A percentile compares a stretch with the other conserved stretches of the same genome.
Evolutionary conservation across 306 rosid species (phyloP).

Genomic region (Myrica gale): DNA sequence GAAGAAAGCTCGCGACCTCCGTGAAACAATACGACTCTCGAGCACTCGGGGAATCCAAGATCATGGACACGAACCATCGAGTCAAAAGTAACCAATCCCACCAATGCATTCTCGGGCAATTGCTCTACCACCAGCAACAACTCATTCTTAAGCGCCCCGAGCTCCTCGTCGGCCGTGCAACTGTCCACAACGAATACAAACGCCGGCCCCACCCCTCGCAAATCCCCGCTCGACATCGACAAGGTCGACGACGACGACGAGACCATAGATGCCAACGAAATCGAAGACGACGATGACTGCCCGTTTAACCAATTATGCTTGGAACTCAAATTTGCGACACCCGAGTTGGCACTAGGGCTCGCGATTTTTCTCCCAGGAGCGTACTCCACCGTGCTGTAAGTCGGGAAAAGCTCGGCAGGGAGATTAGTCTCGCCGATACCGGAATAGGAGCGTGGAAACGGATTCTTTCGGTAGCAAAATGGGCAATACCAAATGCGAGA

Average conservation of each 20-base stretch:
- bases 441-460: conserved; percentile 68
- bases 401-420: conserved; percentile 91
- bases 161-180: conserved; percentile 51
- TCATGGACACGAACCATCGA: conserved; percentile 76
- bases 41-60: conserved; percentile 58
- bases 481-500: conserved; percentile 92
- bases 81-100: conserved; percentile 66
- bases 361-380: conserved; percentile 32
- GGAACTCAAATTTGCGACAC: conserved; percentile 23
- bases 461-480: conserved; percentile 59
- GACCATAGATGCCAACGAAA: conserved; percentile 37
- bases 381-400: conserved; percentile 80
- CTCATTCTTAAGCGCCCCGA: conserved; percentile 62
- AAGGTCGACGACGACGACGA: conserved; percentile 28
- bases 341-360: conserved; percentile 24
- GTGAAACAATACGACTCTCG: conserved; percentile 51
- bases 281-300: conserved; percentile 40
- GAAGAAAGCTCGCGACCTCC: conserved; percentile 62
- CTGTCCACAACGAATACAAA: conserved; percentile 66
- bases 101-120: conserved; percentile 61
- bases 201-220: conserved; percentile 48
- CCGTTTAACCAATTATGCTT: conserved; percentile 33
- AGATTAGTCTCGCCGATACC: conserved; percentile 71
- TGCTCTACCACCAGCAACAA: conserved; percentile 55
- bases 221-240: conserved; percentile 30